Conservation (phyloP, 176 grass and related monocot genomes). For the Rhipidocladum racemiflorum region DNA sequence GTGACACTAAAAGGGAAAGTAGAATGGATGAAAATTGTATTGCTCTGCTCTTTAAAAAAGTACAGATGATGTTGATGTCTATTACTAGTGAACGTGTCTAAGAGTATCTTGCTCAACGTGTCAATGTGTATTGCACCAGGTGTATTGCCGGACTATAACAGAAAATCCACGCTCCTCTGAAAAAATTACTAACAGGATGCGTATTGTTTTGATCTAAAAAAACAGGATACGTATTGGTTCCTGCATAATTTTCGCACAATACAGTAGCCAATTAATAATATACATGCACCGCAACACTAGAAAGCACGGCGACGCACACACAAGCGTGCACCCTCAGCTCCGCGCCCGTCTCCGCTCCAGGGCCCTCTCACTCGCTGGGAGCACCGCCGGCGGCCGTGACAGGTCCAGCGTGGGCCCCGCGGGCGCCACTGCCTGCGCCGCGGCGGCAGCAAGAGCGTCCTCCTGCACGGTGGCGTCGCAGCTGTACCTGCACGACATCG, state of each 20-base stretch:
- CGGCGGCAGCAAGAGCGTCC: not conserved
- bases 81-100: too few relatives aligned
- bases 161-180: not conserved
- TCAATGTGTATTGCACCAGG: too few relatives aligned
- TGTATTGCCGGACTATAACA: too few relatives aligned
- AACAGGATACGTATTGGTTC: not conserved
- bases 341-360: not conserved
- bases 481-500: slow-evolving; percentile 33
- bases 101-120: too few relatives aligned
- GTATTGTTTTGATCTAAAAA: too few relatives aligned
- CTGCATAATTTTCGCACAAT: not conserved
- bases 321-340: not conserved
- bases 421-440: not conserved
- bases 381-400: slow-evolving; percentile 31
- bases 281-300: not conserved
- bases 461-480: not conserved
- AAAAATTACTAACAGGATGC: not conserved
- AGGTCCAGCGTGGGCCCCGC: slow-evolving; percentile 26
- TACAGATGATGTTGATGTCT: too few relatives aligned
- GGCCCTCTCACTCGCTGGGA: slow-evolving; percentile 30
- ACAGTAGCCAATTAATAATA: too few relatives aligned
- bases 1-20: too few relatives aligned
- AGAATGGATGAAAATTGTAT: too few relatives aligned
- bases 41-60: too few relatives aligned
- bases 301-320: not conserved